Conservation (phyloP, 2,329 filamentous ascomycete genomes). For the Fusarium sulawesiense region DNA sequence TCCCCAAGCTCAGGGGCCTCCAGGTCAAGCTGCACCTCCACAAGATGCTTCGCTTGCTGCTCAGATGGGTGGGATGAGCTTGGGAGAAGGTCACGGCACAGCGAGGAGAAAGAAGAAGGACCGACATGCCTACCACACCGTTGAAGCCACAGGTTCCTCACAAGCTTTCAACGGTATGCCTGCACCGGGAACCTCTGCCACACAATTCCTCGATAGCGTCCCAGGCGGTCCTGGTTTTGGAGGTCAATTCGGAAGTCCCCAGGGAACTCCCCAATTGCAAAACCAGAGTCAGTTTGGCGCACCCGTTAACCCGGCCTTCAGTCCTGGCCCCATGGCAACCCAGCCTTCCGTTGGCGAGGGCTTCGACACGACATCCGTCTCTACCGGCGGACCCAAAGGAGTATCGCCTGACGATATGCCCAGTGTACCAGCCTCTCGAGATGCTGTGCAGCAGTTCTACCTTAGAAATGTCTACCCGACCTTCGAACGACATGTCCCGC, state of each 20-base stretch:
- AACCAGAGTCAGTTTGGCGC: constrained; percentile 70
- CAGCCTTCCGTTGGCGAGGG: constrained; percentile 41
- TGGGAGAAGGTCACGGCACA: constrained; percentile 65
- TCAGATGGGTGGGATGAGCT: constrained; percentile 82
- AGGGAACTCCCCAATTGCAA: constrained; percentile 55
- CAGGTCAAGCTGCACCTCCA: constrained; percentile 48
- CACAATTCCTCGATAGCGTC: constrained; percentile 54
- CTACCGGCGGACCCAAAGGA: constrained; percentile 56
- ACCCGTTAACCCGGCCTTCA: constrained; percentile 60
- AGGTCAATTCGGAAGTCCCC: constrained; percentile 60
- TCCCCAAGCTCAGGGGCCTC: constrained; percentile 44
- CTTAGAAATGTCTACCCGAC: constrained; percentile 91
- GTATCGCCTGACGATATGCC: constrained; percentile 94
- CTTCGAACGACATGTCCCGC: constrained; percentile 92
- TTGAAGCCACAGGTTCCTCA: constrained; percentile 77
- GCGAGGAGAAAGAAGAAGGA: constrained; percentile 89
- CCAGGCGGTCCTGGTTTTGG: constrained; percentile 50
- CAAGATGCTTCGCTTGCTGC: constrained; percentile 68
- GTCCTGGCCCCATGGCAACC: constrained; percentile 36
- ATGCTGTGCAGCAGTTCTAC: constrained; percentile 84
- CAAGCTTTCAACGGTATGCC: constrained; percentile 78
- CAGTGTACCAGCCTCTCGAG: constrained; percentile 87
- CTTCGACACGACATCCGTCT: constrained; percentile 50
- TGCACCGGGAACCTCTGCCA: constrained; percentile 62
- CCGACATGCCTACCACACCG: constrained; percentile 88